Percentiles rank a stretch among this genome's conserved stretches.
These are phyloP conservation scores for Capronia americana DNA, from an alignment of 2,329 filamentous ascomycete genomes.

Conservation along the genomic window DNA sequence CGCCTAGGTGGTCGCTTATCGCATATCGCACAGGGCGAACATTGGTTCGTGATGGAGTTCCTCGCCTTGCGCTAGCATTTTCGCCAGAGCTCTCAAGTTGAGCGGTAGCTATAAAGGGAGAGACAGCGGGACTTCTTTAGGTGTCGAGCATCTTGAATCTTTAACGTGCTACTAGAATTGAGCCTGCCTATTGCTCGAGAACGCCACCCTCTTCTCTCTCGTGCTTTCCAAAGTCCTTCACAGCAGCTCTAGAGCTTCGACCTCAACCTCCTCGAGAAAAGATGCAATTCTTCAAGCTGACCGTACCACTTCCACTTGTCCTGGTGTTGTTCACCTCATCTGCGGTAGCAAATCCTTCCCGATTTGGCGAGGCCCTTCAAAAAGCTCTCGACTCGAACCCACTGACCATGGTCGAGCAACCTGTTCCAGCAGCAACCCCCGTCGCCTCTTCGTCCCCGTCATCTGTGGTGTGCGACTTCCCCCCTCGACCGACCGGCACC, in stretches of 20 bases:
- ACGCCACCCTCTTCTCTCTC: conserved; percentile 9
- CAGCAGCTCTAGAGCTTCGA: conserved; percentile 13
- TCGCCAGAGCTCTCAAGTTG: conserved; percentile 10
- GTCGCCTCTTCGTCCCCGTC: conserved; percentile 11
- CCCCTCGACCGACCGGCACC: conserved; percentile 13
- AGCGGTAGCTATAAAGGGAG: conserved; percentile 13
- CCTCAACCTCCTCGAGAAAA: conserved; percentile 11
- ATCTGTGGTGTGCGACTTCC: conserved; percentile 11
- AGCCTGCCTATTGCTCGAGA: conserved; percentile 9
- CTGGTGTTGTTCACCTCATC: background rate
- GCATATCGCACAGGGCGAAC: conserved; percentile 10
- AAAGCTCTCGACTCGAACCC: conserved; percentile 13
- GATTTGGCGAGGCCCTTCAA: conserved; percentile 14
- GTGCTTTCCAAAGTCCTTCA: conserved; percentile 11
- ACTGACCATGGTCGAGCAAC: conserved; percentile 12
- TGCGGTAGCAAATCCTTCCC: conserved; percentile 10
- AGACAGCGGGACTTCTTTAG: conserved; percentile 3
- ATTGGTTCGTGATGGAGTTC: conserved; percentile 4
- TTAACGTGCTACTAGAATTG: conserved; percentile 11
- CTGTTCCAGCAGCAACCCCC: conserved; percentile 10
- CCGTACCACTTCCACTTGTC: background rate
- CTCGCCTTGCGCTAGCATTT: conserved; percentile 12
- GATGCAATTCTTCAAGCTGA: conserved; percentile 14
- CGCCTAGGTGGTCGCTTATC: conserved; percentile 12
- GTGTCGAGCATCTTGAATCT: conserved; percentile 10